These are phyloP conservation scores for Amesomyces nigricolor DNA, from an alignment of 2,329 filamentous ascomycete species.

Conservation along the genomic window DNA sequence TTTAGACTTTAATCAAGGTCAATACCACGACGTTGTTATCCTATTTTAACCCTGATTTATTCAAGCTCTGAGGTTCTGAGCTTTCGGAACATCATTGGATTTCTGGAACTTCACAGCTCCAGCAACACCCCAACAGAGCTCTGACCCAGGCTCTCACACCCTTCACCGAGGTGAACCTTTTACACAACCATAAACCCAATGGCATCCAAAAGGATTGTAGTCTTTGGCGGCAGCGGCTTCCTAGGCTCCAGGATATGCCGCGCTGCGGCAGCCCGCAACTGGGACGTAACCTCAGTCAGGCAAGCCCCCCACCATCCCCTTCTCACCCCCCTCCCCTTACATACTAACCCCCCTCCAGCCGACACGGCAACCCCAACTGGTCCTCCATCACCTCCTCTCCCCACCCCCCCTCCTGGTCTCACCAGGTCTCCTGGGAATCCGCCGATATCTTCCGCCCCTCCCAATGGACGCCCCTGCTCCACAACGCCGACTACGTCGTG, in stretches of 20 bases:
- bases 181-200: conserved; percentile 38
- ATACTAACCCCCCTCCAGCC: conserved; percentile 45
- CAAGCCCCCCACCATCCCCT: conserved; percentile 35
- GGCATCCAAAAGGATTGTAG: conserved; percentile 71
- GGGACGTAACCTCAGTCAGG: conserved; percentile 92
- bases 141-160: neutral
- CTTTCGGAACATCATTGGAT: too few relatives aligned
- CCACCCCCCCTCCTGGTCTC: conserved; percentile 72
- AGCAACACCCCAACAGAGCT: too few relatives aligned
- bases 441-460: conserved; percentile 80
- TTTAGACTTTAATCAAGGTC: neutral
- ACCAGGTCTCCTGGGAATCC: conserved; percentile 77
- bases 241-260: conserved; percentile 86
- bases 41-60: too few relatives aligned
- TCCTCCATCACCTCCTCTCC: conserved; percentile 65
- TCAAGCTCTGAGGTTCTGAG: too few relatives aligned
- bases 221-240: conserved; percentile 92
- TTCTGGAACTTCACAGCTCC: too few relatives aligned
- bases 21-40: too few relatives aligned
- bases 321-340: neutral
- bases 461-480: conserved; percentile 71
- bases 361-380: conserved; percentile 87
- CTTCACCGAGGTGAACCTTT: neutral
- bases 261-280: conserved; percentile 75
- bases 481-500: conserved; percentile 75